Evolutionary conservation across 78 protist genomes (phyloP).

Genomic region (Dictyostelium brefeldianum): DNA sequence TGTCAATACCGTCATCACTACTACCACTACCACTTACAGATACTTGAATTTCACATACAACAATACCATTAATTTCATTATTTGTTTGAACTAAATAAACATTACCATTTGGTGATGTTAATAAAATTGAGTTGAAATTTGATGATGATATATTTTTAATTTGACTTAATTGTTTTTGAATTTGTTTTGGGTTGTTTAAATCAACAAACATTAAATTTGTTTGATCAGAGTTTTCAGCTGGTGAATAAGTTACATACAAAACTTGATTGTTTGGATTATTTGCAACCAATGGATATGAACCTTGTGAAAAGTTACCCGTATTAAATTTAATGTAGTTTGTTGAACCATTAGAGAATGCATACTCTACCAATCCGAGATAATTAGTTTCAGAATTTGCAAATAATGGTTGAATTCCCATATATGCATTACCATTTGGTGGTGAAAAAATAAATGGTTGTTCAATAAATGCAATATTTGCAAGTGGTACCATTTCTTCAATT

Average conservation of each 20-base stretch:
- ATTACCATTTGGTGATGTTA: not conserved
- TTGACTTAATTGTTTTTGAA: not conserved
- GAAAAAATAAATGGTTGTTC: not conserved
- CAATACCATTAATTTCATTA: not conserved
- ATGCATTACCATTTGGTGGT: not conserved
- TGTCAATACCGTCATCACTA: not conserved
- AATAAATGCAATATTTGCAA: not conserved
- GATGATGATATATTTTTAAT: not conserved
- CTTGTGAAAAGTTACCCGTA: not conserved
- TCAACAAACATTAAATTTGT: not conserved
- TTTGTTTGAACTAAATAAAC: not conserved
- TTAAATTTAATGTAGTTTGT: too few species aligned
- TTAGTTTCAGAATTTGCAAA: not conserved
- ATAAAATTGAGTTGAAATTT: not conserved
- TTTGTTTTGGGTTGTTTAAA: not conserved
- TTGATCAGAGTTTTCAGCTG: not conserved
- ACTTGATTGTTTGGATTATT: not conserved
- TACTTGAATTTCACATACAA: not conserved
- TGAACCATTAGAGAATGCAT: not conserved
- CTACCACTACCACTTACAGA: not conserved
- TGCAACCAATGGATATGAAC: not conserved
- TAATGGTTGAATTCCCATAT: not conserved
- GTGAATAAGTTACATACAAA: not conserved
- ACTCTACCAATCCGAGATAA: not conserved
- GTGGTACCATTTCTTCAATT: too few species aligned